Conservation (phyloP, 2,329 filamentous ascomycete genomes). For the Calcarisporium arbuscula region DNA sequence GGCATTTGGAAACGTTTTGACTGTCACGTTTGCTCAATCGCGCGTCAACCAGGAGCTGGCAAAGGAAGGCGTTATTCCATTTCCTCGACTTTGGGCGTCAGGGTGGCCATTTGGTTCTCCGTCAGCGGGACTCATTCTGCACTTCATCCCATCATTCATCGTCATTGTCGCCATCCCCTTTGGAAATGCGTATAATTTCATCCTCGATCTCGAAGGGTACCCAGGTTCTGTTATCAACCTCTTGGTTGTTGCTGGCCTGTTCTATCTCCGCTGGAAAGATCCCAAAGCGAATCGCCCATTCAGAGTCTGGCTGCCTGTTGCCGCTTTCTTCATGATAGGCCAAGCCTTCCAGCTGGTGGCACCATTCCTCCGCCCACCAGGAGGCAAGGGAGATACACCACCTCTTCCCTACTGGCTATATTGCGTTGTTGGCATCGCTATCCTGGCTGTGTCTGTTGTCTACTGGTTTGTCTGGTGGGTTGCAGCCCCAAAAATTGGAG, state of each 20-base stretch:
- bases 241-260: conserved; percentile 11
- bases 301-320: conserved; percentile 14
- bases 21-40: conserved; percentile 12
- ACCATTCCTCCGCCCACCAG: conserved; percentile 14
- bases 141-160: conserved; percentile 13
- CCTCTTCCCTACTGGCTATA: conserved; percentile 17
- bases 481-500: conserved; percentile 11
- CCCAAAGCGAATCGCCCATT: conserved; percentile 12
- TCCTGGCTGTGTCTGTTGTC: conserved; percentile 12
- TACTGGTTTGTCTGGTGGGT: conserved; percentile 18
- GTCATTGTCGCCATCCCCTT: conserved; percentile 15
- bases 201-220: conserved; percentile 12
- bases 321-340: conserved; percentile 14
- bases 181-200: conserved; percentile 12
- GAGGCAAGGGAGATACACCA: conserved; percentile 14
- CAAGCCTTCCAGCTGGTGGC: conserved; percentile 16
- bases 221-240: conserved; percentile 11
- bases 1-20: conserved; percentile 12
- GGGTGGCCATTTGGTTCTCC: conserved; percentile 12
- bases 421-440: conserved; percentile 14
- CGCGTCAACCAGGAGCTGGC: conserved; percentile 14
- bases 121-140: conserved; percentile 10
- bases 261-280: conserved; percentile 12
- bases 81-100: conserved; percentile 12
- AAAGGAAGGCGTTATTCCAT: conserved; percentile 12